A percentile compares a stretch with the other conserved stretches of the same genome.
Evolutionary conservation across 2,329 filamentous ascomycete genomes (phyloP).

Genomic region (Penicillium palitans): DNA sequence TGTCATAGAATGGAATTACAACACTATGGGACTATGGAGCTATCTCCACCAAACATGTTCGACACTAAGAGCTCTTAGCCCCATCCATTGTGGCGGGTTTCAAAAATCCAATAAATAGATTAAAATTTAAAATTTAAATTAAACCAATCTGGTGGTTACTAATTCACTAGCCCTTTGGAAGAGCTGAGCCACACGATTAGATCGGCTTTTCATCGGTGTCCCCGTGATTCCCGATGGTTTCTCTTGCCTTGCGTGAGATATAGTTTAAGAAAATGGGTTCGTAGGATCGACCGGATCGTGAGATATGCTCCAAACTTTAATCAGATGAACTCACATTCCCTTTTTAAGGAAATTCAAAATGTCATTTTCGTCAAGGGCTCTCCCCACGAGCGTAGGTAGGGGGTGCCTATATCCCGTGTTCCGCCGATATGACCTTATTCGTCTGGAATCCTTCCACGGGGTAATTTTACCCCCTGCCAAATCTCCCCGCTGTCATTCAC

Average conservation of each 20-base stretch:
- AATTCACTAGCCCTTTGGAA: neutral
- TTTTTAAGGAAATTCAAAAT: neutral
- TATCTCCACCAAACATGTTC: slow-evolving; percentile 6
- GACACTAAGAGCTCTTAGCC: slow-evolving; percentile 8
- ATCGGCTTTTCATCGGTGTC: neutral
- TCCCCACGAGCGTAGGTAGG: neutral
- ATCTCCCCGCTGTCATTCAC: neutral
- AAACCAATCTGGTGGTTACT: neutral
- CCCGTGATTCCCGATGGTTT: neutral
- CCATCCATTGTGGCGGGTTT: neutral
- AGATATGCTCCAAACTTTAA: neutral
- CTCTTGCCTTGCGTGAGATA: neutral
- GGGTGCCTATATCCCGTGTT: neutral
- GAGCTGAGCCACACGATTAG: slow-evolving; percentile 23
- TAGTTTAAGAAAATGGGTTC: neutral
- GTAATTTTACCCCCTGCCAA: neutral
- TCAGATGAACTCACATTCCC: neutral
- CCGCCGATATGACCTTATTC: neutral
- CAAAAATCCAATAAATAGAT: neutral
- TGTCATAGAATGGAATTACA: neutral
- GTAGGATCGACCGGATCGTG: slow-evolving; percentile 4
- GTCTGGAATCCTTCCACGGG: neutral
- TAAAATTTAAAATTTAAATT: neutral
- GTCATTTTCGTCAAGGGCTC: neutral
- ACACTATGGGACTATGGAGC: neutral